These are phyloP conservation scores for Syzygium aqueum DNA, from an alignment of 345 rosid genomes.

Conservation along the genomic window DNA sequence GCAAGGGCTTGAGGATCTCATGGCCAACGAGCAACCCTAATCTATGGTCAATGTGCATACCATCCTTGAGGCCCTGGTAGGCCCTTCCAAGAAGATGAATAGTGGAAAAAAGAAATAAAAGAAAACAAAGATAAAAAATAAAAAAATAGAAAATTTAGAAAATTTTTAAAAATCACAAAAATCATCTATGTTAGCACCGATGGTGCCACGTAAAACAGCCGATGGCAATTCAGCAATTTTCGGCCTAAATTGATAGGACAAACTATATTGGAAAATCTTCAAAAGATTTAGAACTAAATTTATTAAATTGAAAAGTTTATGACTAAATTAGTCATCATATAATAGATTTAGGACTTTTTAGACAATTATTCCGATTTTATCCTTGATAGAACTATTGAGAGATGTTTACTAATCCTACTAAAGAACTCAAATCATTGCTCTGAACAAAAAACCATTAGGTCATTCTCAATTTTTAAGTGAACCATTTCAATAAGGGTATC, in stretches of 20 bases:
- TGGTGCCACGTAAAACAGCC: rapidly evolving
- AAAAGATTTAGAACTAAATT: not conserved
- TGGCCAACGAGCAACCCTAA: not conserved
- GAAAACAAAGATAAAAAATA: no score
- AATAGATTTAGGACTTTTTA: not conserved
- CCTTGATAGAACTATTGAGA: not conserved
- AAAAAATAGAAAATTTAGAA: no score
- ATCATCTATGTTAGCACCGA: rapidly evolving
- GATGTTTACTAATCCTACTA: not conserved
- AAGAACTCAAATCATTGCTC: not conserved
- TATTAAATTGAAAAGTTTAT: not conserved
- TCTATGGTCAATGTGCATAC: not conserved
- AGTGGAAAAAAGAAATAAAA: not conserved
- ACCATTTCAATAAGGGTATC: not conserved
- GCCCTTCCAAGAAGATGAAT: not conserved
- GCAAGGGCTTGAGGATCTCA: not conserved
- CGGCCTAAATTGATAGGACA: not conserved
- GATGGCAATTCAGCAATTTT: rapidly evolving
- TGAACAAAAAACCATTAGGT: not conserved
- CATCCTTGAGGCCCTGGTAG: not conserved
- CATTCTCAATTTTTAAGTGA: not conserved
- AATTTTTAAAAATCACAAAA: not conserved
- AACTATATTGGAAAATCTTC: not conserved
- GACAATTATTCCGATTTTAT: not conserved
- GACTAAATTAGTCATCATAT: rapidly evolving